Evolutionary conservation across 768 basidiomycete genomes (phyloP), one percentile per base, ranked within the genome.

Genomic region (Rhodotorula toruloides): DNA sequence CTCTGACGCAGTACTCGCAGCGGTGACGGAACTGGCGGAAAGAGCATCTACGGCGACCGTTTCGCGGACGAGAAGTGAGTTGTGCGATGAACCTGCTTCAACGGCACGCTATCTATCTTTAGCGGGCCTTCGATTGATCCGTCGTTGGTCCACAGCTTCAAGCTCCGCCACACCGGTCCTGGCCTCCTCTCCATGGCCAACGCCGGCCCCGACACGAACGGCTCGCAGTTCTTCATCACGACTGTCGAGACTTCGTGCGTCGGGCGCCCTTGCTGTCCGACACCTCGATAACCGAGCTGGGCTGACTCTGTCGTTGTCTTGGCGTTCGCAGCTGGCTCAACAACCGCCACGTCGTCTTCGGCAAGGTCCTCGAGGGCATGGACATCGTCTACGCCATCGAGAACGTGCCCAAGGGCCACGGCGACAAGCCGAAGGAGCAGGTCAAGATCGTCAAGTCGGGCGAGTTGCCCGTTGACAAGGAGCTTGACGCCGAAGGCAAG

Each of bases 281-380:
- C n/a, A n/a, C n/a, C n/a, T n/a, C n/a, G n/a, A n/a, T n/a, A n/a
- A n/a, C n/a, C n/a, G n/a, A n/a, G n/a, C n/a, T n/a, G n/a, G 7
- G 2, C 49, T 52, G 14, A 9, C 32, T 9, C 29, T 22, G 31
- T 6, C 29, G 2, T 19, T 16, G 16, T n/a, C 27, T 13, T 4
- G 5, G 25, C 47, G 27, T 17, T 56, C 70, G 31, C 48, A 49
- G 48, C 48, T 75, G 66, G 58, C 56, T 39, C 61, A 68, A 59
- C 57, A 47, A 22, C 29, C 68, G 66, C 42, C 44, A 67, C 47
- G 70, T 34, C 76, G 92, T 97, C 48, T 98, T 96, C 70, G 94
- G 94, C 58, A 85, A 85, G 72, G 89, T 97, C 57, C 65, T 96
- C 40, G 90, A 96, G 64, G 94, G 94, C 54, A 89, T 94, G 89